Conservation (phyloP, 306 rosid species). For the Notholithocarpus densiflorus region DNA sequence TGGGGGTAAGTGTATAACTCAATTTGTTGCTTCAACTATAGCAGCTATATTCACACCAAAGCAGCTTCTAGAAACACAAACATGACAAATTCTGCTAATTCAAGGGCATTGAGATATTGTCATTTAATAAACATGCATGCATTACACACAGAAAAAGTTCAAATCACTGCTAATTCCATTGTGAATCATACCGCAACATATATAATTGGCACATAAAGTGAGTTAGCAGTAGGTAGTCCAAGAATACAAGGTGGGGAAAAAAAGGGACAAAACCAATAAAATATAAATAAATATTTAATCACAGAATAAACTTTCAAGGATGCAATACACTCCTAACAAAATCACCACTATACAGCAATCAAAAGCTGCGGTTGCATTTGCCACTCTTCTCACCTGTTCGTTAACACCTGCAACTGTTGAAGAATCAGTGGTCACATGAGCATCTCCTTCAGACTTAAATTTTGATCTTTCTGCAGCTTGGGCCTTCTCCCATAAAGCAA, state of each 20-base stretch:
- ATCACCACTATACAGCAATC: constrained; percentile 3
- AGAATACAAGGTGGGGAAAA: background rate
- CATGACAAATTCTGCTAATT: background rate
- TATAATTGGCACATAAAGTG: background rate
- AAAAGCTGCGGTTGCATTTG: constrained; percentile 13
- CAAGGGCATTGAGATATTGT: background rate
- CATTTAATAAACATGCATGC: background rate
- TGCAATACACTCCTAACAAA: background rate
- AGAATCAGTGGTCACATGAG: constrained; percentile 30
- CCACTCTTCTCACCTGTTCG: constrained; percentile 34
- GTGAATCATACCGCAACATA: background rate
- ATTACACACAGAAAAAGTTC: background rate
- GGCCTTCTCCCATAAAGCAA: constrained; percentile 47
- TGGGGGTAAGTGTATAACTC: background rate
- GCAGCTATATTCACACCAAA: background rate
- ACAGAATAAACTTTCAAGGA: background rate
- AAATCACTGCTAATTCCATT: background rate
- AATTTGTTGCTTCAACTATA: background rate
- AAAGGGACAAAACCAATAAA: background rate
- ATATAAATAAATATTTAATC: background rate
- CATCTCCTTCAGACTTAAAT: constrained; percentile 47
- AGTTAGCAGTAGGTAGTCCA: background rate
- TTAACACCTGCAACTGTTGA: constrained; percentile 36
- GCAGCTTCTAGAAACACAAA: background rate
- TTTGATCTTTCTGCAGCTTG: constrained; percentile 56